These are phyloP conservation scores for Solanum pinnatisectum DNA, from an alignment of 257 asterid species.

Conservation along the genomic window DNA sequence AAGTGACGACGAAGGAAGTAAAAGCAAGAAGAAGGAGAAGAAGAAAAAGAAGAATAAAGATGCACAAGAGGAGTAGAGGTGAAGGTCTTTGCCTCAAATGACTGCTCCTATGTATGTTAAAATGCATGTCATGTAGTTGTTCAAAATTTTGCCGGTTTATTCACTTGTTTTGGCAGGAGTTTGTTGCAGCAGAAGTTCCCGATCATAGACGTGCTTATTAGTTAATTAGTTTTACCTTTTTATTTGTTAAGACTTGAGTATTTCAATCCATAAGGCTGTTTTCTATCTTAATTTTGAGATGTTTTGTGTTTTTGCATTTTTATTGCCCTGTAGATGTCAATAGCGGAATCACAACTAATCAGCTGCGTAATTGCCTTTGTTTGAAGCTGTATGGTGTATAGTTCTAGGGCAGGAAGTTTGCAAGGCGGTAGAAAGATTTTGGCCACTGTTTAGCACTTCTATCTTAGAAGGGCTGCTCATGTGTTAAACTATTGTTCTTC, in stretches of 20 bases:
- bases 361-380: neutral
- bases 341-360: neutral
- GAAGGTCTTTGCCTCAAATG: neutral
- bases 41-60: conserved; percentile 68
- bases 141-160: neutral
- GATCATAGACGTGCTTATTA: neutral
- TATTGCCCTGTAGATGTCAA: neutral
- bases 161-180: neutral
- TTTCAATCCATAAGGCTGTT: neutral
- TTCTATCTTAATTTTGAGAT: neutral
- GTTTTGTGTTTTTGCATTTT: neutral
- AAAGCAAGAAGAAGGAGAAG: conserved; percentile 62
- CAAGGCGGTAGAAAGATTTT: neutral
- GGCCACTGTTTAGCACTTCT: neutral
- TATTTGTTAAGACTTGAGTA: neutral
- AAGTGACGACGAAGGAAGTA: conserved; percentile 21
- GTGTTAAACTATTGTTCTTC: neutral
- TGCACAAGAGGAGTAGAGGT: conserved; percentile 32
- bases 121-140: conserved; percentile 6
- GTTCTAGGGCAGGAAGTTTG: neutral
- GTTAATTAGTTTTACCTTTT: neutral
- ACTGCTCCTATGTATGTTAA: conserved; percentile 10
- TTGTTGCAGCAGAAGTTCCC: neutral
- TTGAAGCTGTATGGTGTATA: neutral
- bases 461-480: neutral